Evolutionary conservation across 208 protist species (phyloP).

Genomic region (Trypanosoma caninum): DNA sequence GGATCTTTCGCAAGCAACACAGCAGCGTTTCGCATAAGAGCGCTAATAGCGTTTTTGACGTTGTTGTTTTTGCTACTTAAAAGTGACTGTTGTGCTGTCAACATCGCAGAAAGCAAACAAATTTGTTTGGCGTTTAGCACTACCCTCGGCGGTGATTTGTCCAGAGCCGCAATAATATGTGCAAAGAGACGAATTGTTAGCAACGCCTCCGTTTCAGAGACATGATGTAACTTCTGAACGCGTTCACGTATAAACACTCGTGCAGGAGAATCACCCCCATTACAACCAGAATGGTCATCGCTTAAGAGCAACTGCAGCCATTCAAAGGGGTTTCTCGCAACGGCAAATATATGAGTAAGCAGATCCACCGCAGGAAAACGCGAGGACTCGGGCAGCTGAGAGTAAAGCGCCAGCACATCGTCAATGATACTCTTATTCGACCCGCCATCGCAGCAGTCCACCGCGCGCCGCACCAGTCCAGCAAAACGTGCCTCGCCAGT

Average conservation of each 20-base stretch:
- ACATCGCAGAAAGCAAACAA: conserved; percentile 1
- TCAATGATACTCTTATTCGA: conserved; percentile 3
- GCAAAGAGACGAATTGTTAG: conserved; percentile 22
- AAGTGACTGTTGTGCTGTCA: conserved; percentile 9
- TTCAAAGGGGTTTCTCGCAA: neutral
- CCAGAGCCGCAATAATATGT: conserved; percentile 19
- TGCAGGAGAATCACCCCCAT: neutral
- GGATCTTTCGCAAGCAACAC: conserved; percentile 10
- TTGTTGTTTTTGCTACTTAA: conserved; percentile 5
- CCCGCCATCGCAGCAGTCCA: conserved; percentile 1
- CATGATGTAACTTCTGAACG: neutral
- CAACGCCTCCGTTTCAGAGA: conserved; percentile 18
- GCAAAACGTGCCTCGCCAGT: conserved; percentile 2
- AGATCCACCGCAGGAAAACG: conserved; percentile 41
- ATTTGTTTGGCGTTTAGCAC: neutral
- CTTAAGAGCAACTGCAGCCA: conserved; percentile 18
- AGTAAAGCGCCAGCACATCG: conserved; percentile 15
- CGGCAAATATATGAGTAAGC: conserved; percentile 15
- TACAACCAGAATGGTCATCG: neutral
- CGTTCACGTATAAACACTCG: conserved; percentile 9
- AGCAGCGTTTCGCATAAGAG: conserved; percentile 18
- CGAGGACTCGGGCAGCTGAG: conserved; percentile 19
- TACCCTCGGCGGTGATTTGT: neutral
- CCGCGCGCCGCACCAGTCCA: conserved; percentile 7
- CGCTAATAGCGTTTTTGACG: conserved; percentile 5